phyloP scores from a whole-genome alignment of 208 protist species.

The Histomonas meleagridis region DNA sequence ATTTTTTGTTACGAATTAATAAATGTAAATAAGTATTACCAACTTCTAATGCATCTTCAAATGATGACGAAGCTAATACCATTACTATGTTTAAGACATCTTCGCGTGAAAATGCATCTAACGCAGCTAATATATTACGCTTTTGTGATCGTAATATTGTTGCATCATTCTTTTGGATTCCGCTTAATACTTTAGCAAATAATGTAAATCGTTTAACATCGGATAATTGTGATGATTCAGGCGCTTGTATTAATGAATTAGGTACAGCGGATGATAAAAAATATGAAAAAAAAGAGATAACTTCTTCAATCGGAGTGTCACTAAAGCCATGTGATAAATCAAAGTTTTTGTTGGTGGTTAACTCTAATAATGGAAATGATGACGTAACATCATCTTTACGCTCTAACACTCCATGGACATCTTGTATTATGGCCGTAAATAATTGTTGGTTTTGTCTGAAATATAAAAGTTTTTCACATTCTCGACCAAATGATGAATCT shows the following conservation, averaged over 20 bases:
- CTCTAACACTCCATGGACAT: neutral
- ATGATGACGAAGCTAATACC: neutral
- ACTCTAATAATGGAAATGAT: neutral
- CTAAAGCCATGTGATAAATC: neutral
- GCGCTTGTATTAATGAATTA: neutral
- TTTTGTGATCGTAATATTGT: neutral
- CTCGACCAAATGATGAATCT: neutral
- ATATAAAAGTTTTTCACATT: neutral
- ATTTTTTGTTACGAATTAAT: neutral
- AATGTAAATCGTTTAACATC: neutral
- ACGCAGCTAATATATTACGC: neutral
- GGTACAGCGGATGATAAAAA: neutral
- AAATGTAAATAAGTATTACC: neutral
- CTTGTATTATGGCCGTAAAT: neutral
- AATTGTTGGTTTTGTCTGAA: neutral
- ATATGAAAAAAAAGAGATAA: neutral
- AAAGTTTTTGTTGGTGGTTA: neutral
- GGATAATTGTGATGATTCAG: neutral
- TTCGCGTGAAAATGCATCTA: neutral
- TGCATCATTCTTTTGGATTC: neutral
- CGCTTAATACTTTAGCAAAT: neutral
- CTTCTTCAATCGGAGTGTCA: neutral
- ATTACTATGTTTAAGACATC: neutral
- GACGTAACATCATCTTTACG: neutral
- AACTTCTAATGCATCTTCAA: neutral